Base-by-base conservation (phyloP, 129 eudicot genomes). In the Arctium minus region DNA sequence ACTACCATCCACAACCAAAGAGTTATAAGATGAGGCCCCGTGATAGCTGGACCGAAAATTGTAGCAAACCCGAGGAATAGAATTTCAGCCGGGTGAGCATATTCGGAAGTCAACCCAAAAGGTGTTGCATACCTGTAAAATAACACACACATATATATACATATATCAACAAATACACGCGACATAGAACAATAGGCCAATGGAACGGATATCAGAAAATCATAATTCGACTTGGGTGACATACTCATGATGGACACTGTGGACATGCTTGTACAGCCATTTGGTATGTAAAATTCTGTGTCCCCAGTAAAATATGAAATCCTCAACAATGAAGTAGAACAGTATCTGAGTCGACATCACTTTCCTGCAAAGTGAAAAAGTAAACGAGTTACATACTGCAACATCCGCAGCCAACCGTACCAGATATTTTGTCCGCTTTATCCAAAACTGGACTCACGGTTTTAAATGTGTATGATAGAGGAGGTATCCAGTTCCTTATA, bases 1-100 rank as follows among this genome's bases (percentile, higher is more conserved):
- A 96, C 90, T 27, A 96, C 90, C 99, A 96, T 96, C 99, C 99
- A 96, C 75, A 96, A 76, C 99, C 98, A 96, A 67, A 96, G 88
- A 30, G 99, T 96, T 86, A 96, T 88, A 82, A 96, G 68, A 84
- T 96, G 99, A 76, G 99, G 99, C 60, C 99, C 99, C 15, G 98
- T 96, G 87, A 93, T 87, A 80, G 97, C 97, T 65, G 99, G 99
- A 64, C 99, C 99, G 75, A 96, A 83, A 80, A 96, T 93, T 8
- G 99, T 96, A 62, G 99, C 99, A 85, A 96, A 93, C 40, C 99
- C 99, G 46, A 96, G 98, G 82, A 96, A 96, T 75, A 96, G 81
- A 72, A 96, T 96, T 86, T 96, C 99, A 89, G 97, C 99, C 8
- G 99, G 99, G 70, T 96, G 99, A 80, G 99, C 99, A 89, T 96